phyloP scores from a whole-genome alignment of 805 yeast species.

The Henningerozyma blattae region DNA sequence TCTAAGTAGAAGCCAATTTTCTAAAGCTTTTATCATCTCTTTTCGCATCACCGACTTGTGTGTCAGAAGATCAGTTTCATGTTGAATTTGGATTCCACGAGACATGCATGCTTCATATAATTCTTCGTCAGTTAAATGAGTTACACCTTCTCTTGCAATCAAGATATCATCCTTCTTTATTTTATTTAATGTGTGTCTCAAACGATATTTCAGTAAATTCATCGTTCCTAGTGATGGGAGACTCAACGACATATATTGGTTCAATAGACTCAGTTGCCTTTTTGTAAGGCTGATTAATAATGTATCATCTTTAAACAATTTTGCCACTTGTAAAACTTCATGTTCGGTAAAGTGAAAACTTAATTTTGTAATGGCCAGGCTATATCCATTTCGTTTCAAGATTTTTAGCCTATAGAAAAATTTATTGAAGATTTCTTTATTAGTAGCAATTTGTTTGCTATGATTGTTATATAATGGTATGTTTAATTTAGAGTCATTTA shows the following conservation, averaged over 20 bases:
- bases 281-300: conserved; percentile 86
- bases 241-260: conserved; percentile 79
- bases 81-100: conserved; percentile 70
- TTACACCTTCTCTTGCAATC: conserved; percentile 87
- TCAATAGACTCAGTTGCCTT: conserved; percentile 83
- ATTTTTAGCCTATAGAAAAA: conserved; percentile 34
- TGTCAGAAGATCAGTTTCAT: no score
- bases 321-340: conserved; percentile 71
- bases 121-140: conserved; percentile 63
- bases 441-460: conserved; percentile 40
- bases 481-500: conserved; percentile 44
- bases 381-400: conserved; percentile 34
- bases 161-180: conserved; percentile 84
- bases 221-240: conserved; percentile 92
- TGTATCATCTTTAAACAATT: conserved; percentile 83
- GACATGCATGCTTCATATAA: conserved; percentile 82
- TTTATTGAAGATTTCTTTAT: conserved; percentile 59
- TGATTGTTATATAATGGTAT: conserved; percentile 34
- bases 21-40: conserved; percentile 62
- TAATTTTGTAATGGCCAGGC: conserved; percentile 35
- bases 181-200: conserved; percentile 74
- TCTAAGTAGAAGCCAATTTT: conserved; percentile 78
- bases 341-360: conserved; percentile 34
- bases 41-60: conserved; percentile 73
- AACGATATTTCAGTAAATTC: conserved; percentile 75